Percentiles rank a stretch among this genome's conserved stretches.
Evolutionary conservation across 2,329 filamentous ascomycete genomes (phyloP).

Genomic region (Venturia aucupariae): DNA sequence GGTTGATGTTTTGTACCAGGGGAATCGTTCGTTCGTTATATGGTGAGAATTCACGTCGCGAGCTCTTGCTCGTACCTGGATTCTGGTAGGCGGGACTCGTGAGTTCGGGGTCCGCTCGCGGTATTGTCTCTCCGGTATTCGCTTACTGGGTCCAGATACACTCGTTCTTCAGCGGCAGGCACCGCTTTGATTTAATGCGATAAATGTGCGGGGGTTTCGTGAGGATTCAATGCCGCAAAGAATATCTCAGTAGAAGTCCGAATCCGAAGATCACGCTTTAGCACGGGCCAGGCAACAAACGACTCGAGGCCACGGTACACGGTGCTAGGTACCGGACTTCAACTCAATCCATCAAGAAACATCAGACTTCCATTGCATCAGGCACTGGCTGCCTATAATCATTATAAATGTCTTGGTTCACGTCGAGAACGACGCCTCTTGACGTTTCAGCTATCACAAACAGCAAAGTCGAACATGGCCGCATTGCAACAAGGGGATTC

Average conservation of each 20-base stretch:
- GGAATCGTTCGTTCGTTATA: not conserved
- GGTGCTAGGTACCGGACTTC: no score
- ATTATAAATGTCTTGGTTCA: no score
- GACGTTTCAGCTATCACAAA: no score
- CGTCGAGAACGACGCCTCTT: no score
- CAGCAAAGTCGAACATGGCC: no score
- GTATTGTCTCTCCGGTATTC: not conserved
- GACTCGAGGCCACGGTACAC: not conserved
- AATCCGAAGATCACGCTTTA: not conserved
- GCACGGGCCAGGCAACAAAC: not conserved
- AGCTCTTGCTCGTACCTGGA: conserved; percentile 1
- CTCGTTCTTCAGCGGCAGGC: not conserved
- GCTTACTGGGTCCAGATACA: not conserved
- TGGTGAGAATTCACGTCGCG: not conserved
- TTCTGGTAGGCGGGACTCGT: not conserved
- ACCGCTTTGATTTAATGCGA: not conserved
- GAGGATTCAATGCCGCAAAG: not conserved
- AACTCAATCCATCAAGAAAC: not conserved
- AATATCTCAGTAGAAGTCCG: not conserved
- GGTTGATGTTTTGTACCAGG: not conserved
- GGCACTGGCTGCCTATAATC: no score
- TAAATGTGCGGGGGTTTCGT: not conserved
- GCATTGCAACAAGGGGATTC: no score
- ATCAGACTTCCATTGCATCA: no score
- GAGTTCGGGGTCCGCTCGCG: not conserved